Percentiles rank a stretch among this genome's conserved stretches.
Conservation (phyloP, 176 grass and related monocot genomes). For the Paspalum notatum region DNA sequence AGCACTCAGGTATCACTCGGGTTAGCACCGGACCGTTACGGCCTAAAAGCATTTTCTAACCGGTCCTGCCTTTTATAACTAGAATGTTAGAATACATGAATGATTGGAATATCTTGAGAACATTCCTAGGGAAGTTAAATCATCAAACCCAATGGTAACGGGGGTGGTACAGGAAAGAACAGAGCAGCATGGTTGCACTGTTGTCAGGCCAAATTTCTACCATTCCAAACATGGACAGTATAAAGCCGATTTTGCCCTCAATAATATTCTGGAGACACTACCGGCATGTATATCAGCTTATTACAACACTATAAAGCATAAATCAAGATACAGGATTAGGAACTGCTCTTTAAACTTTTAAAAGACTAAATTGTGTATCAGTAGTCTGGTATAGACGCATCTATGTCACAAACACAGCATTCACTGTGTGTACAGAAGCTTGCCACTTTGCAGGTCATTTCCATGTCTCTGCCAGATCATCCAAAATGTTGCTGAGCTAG, state of each 20-base stretch:
- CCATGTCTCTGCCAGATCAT: not conserved
- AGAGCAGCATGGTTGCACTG: too few relatives aligned
- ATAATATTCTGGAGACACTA: not conserved
- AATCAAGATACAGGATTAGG: not conserved
- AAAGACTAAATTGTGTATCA: not conserved
- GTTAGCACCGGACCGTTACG: too few relatives aligned
- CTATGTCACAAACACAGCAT: slow-evolving; percentile 20
- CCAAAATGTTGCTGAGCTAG: slow-evolving; percentile 4
- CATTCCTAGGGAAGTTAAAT: not conserved
- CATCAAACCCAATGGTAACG: not conserved
- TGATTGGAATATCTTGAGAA: too few relatives aligned
- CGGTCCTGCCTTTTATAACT: too few relatives aligned
- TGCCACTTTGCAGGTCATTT: not conserved
- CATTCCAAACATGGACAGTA: not conserved
- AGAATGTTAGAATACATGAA: too few relatives aligned
- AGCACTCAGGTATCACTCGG: too few relatives aligned
- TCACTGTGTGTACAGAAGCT: not conserved
- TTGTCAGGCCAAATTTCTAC: not conserved
- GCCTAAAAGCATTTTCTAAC: too few relatives aligned
- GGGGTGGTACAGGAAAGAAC: too few relatives aligned
- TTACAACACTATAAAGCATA: slow-evolving; percentile 13
- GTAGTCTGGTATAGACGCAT: slow-evolving; percentile 12
- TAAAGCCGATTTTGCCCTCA: not conserved
- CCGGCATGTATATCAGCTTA: not conserved
- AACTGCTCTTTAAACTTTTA: not conserved